A percentile compares a stretch with the other conserved stretches of the same genome.
These are phyloP conservation scores for Crucibulum laeve DNA, from an alignment of 768 basidiomycete genomes.

Conservation along the genomic window DNA sequence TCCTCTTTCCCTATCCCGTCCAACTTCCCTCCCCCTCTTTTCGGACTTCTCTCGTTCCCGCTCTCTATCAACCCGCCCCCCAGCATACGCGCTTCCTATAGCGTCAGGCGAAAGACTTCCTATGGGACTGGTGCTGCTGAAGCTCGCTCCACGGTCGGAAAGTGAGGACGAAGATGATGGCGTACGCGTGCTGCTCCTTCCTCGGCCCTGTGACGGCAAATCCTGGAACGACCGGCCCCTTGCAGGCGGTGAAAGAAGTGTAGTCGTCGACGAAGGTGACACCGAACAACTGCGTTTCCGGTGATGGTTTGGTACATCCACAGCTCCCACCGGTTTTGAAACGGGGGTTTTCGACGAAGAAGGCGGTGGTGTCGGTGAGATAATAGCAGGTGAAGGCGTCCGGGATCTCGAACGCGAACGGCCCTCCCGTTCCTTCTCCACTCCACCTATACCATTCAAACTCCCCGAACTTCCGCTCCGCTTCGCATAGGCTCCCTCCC, in stretches of 20 bases:
- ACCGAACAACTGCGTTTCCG: constrained; percentile 15
- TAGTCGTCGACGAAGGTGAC: constrained; percentile 9
- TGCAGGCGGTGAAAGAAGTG: constrained; percentile 19
- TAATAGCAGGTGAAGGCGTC: constrained; percentile 26
- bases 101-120: constrained; percentile 17
- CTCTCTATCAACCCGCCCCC: constrained; percentile 28
- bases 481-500: constrained; percentile 1
- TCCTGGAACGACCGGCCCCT: constrained; percentile 22
- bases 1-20: constrained; percentile 29
- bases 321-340: background rate
- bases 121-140: constrained; percentile 20
- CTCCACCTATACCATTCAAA: background rate
- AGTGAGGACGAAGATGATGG: constrained; percentile 44
- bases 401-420: constrained; percentile 31
- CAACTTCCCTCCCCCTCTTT: constrained; percentile 19
- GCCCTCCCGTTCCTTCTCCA: constrained; percentile 11
- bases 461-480: background rate
- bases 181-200: constrained; percentile 45
- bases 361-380: constrained; percentile 12
- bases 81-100: constrained; percentile 17
- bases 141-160: constrained; percentile 40
- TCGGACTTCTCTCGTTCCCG: constrained; percentile 20
- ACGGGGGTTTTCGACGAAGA: constrained; percentile 10
- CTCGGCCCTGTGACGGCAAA: constrained; percentile 2
- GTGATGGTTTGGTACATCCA: constrained; percentile 10